These are phyloP conservation scores for Acanthamoeba royreba DNA, from an alignment of 208 protist genomes.

Conservation along the genomic window DNA sequence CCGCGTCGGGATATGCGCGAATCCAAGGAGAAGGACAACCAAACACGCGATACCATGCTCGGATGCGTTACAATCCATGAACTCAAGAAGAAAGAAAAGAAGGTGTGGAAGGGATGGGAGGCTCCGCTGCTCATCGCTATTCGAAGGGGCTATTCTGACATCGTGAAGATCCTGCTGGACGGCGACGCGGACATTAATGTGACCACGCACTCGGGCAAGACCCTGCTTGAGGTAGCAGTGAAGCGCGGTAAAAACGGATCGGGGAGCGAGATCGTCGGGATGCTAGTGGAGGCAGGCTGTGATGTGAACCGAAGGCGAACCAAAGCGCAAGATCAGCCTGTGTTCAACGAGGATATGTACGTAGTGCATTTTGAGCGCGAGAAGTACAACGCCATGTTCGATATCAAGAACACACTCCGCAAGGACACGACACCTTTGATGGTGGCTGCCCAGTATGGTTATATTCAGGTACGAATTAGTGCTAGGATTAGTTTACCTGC, in stretches of 20 bases:
- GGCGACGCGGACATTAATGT: neutral
- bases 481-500: too few species aligned
- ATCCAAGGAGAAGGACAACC: neutral
- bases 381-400: conserved; percentile 44
- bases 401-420: conserved; percentile 33
- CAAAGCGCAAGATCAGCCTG: neutral
- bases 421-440: conserved; percentile 41
- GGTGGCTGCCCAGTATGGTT: neutral
- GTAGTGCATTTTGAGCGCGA: conserved; percentile 45
- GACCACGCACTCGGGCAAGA: conserved; percentile 12
- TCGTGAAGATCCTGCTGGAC: conserved; percentile 38
- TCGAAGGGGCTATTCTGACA: neutral
- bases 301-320: conserved; percentile 9
- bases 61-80: conserved; percentile 1
- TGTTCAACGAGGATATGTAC: conserved; percentile 52
- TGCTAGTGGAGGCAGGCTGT: conserved; percentile 22
- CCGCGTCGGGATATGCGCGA: neutral
- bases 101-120: conserved; percentile 40
- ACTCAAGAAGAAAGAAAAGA: conserved; percentile 33
- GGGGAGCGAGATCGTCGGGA: conserved; percentile 31
- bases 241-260: conserved; percentile 35
- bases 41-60: neutral
- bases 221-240: conserved; percentile 21
- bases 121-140: conserved; percentile 27
- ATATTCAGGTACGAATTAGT: neutral